A percentile compares a stretch with the other conserved stretches of the same genome.
Conservation (phyloP, 441 rosid genomes). For the Pelargonium cotyledonis region DNA sequence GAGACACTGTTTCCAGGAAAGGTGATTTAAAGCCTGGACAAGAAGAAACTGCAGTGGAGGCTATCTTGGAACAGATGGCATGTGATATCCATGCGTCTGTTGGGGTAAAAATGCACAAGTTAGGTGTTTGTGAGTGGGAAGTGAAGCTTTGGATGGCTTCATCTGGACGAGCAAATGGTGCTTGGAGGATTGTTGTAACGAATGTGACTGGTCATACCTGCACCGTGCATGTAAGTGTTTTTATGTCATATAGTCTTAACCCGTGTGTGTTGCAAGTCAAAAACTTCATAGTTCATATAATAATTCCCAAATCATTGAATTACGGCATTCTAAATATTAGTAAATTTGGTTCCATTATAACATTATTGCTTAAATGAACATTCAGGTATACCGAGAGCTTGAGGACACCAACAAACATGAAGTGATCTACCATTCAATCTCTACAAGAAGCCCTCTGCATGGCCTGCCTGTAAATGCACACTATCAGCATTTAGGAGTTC, state of each 20-base stretch:
- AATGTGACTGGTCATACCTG: slow-evolving; percentile 96
- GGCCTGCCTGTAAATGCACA: slow-evolving; percentile 51
- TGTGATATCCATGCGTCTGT: slow-evolving; percentile 64
- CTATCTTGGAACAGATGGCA: slow-evolving; percentile 68
- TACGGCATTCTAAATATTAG: background rate
- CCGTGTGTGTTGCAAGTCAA: slow-evolving; percentile 5
- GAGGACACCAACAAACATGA: slow-evolving; percentile 52
- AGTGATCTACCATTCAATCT: slow-evolving; percentile 62
- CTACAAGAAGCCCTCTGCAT: slow-evolving; percentile 61
- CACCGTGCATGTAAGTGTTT: slow-evolving; percentile 71
- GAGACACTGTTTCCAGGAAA: slow-evolving; percentile 50
- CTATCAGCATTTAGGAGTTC: slow-evolving; percentile 67
- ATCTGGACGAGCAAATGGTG: slow-evolving; percentile 81
- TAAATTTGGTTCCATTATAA: background rate
- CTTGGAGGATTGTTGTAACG: slow-evolving; percentile 88
- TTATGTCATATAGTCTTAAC: slow-evolving; percentile 1
- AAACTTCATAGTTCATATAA: background rate
- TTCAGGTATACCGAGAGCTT: slow-evolving; percentile 88
- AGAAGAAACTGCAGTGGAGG: slow-evolving; percentile 68
- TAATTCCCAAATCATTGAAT: background rate
- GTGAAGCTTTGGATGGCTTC: slow-evolving; percentile 89
- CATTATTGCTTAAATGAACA: slow-evolving; percentile 19
- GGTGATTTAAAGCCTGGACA: slow-evolving; percentile 60
- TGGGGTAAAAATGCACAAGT: slow-evolving; percentile 89
- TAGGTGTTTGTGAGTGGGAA: slow-evolving; percentile 98